phyloP scores from a whole-genome alignment of 2,329 filamentous ascomycete genomes.

The Dothidotthia symphoricarpi region DNA sequence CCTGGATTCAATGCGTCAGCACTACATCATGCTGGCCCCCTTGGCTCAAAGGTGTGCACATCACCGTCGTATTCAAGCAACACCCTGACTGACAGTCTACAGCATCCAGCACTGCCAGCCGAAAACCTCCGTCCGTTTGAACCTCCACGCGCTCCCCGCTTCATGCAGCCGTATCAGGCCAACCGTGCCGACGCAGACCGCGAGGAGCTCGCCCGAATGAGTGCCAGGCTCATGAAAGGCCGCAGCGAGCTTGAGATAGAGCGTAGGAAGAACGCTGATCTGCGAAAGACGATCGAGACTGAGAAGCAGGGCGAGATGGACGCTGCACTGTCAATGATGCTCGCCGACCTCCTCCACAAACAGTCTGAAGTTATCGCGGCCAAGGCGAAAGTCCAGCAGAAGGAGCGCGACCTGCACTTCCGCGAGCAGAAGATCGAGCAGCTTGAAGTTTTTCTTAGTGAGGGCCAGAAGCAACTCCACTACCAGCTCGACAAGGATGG shows the following conservation, averaged over 20 bases:
- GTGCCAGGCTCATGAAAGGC: conserved; percentile 13
- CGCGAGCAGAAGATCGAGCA: conserved; percentile 17
- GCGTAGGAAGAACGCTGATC: conserved; percentile 10
- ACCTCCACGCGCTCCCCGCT: neutral
- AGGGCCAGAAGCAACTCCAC: conserved; percentile 24
- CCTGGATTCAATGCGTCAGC: neutral
- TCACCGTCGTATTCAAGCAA: too few relatives aligned
- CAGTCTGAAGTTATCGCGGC: conserved; percentile 10
- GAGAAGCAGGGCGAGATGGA: conserved; percentile 10
- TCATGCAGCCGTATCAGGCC: conserved; percentile 1
- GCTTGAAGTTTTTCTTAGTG: conserved; percentile 17
- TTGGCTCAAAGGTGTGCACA: conserved; percentile 4
- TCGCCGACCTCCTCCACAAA: conserved; percentile 13
- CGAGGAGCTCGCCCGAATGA: conserved; percentile 11
- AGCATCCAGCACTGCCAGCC: too few relatives aligned
- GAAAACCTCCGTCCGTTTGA: too few relatives aligned
- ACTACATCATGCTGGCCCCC: neutral
- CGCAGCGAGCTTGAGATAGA: conserved; percentile 15
- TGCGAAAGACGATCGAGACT: conserved; percentile 8
- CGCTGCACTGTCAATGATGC: conserved; percentile 10
- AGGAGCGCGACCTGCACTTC: conserved; percentile 8
- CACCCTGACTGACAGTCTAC: too few relatives aligned
- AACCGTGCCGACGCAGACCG: conserved; percentile 2
- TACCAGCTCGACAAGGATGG: conserved; percentile 10
- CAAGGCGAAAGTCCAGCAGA: conserved; percentile 10